phyloP scores from a whole-genome alignment of 2,329 filamentous ascomycete species.

The Tympanopsis confertula region DNA sequence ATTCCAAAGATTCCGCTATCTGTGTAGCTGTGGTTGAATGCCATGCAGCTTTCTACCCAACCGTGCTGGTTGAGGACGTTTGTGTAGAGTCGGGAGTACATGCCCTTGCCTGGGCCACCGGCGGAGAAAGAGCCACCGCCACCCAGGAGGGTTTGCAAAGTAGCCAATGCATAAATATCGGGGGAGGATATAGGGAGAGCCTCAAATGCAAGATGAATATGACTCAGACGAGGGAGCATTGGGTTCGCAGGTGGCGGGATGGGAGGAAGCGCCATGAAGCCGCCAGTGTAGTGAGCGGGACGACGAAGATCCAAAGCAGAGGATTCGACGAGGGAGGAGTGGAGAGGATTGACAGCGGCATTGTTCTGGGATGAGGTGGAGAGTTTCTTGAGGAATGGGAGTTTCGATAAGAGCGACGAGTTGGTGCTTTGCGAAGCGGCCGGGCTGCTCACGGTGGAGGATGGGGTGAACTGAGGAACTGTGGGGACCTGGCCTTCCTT shows the following conservation, averaged over 20 bases:
- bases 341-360: conserved; percentile 39
- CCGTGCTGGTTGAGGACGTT: conserved; percentile 95
- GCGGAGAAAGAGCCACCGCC: conserved; percentile 94
- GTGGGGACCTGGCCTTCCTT: conserved; percentile 17
- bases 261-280: conserved; percentile 74
- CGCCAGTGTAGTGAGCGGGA: conserved; percentile 80
- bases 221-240: conserved; percentile 68
- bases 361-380: conserved; percentile 60
- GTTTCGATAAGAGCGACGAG: conserved; percentile 64
- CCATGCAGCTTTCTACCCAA: conserved; percentile 91
- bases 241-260: conserved; percentile 71
- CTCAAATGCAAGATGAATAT: conserved; percentile 94
- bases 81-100: conserved; percentile 96
- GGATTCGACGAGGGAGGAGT: conserved; percentile 24
- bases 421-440: conserved; percentile 29
- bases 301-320: conserved; percentile 41
- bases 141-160: conserved; percentile 86
- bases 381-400: conserved; percentile 83
- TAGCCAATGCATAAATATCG: conserved; percentile 93
- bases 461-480: conserved; percentile 10
- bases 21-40: conserved; percentile 96
- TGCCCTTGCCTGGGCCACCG: conserved; percentile 92
- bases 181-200: conserved; percentile 79
- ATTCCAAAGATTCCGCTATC: conserved; percentile 95
- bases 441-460: conserved; percentile 12